Evolutionary conservation across 495 filamentous ascomycete genomes (phyloP).

Genomic region (Penicillium macrosclerotiorum): DNA sequence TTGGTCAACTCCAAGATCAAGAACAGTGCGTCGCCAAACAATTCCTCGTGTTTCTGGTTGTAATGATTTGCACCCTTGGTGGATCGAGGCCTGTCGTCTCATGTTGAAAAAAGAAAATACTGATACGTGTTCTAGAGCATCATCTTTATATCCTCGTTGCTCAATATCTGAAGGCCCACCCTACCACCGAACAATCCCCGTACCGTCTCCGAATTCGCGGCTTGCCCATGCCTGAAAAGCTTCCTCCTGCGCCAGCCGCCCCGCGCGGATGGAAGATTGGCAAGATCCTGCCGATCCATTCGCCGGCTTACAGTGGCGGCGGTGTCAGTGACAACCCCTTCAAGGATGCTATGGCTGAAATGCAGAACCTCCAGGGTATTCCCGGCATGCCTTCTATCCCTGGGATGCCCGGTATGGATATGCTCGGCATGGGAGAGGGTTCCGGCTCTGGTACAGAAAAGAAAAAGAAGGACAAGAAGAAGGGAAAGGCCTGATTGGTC

Average conservation of each 20-base stretch:
- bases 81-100: background rate
- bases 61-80: background rate
- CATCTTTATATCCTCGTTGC: constrained; percentile 80
- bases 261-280: constrained; percentile 93
- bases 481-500: constrained; percentile 38
- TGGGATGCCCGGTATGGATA: constrained; percentile 41
- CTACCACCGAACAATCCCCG: constrained; percentile 66
- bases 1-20: constrained; percentile 55
- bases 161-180: constrained; percentile 69
- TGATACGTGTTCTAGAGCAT: constrained; percentile 54
- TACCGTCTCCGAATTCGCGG: constrained; percentile 65
- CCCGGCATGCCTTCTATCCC: constrained; percentile 48
- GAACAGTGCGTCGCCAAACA: constrained; percentile 60
- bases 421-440: constrained; percentile 33
- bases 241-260: constrained; percentile 67
- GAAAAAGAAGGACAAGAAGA: constrained; percentile 54
- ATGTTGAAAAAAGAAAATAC: background rate
- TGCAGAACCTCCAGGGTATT: constrained; percentile 62
- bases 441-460: constrained; percentile 41
- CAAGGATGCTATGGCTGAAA: constrained; percentile 96
- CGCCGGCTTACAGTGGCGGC: constrained; percentile 83
- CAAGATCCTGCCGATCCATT: constrained; percentile 78
- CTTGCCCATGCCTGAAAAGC: constrained; percentile 63
- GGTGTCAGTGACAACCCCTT: constrained; percentile 95
- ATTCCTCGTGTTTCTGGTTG: background rate